These are phyloP conservation scores for Nowakowskiella sp. DNA, from an alignment of 192 early-diverging fungal species.

Conservation along the genomic window DNA sequence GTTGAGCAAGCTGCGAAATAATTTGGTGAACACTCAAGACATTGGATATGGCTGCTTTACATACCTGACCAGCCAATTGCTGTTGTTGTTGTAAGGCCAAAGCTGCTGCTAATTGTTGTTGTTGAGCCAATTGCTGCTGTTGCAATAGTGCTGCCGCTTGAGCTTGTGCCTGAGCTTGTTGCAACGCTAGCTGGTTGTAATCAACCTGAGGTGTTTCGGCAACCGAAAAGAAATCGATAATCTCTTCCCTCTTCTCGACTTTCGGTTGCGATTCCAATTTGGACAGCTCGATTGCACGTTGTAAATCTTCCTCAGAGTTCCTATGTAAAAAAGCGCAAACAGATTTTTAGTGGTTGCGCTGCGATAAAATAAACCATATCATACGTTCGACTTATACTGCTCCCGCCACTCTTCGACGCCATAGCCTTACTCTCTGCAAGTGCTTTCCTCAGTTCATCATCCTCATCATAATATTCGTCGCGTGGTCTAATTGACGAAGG, in stretches of 20 bases:
- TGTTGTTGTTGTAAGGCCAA: too few species aligned
- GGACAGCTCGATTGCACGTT: constrained; percentile 34
- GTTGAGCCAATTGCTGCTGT: constrained; percentile 24
- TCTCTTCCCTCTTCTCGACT: not conserved
- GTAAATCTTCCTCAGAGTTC: constrained; percentile 32
- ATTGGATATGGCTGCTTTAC: too few species aligned
- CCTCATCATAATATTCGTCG: constrained; percentile 55
- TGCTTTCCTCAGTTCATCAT: constrained; percentile 69
- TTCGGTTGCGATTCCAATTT: constrained; percentile 35
- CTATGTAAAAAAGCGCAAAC: not conserved
- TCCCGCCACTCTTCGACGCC: constrained; percentile 55
- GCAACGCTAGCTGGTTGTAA: constrained; percentile 10
- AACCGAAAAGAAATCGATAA: not conserved
- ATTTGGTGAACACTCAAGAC: too few species aligned
- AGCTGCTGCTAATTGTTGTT: constrained; percentile 21
- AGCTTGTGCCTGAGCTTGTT: constrained; percentile 21
- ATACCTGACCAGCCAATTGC: too few species aligned
- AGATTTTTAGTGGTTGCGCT: constrained; percentile 1
- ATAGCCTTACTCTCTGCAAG: constrained; percentile 73
- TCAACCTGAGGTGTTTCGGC: not conserved
- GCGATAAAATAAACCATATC: constrained; percentile 17
- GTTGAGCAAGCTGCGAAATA: not conserved
- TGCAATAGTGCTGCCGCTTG: constrained; percentile 23
- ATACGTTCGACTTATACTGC: constrained; percentile 19
- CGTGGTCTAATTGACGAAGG: constrained; percentile 8